phyloP scores from a whole-genome alignment of 805 yeast genomes.

The Kluyveromyces lactis region DNA sequence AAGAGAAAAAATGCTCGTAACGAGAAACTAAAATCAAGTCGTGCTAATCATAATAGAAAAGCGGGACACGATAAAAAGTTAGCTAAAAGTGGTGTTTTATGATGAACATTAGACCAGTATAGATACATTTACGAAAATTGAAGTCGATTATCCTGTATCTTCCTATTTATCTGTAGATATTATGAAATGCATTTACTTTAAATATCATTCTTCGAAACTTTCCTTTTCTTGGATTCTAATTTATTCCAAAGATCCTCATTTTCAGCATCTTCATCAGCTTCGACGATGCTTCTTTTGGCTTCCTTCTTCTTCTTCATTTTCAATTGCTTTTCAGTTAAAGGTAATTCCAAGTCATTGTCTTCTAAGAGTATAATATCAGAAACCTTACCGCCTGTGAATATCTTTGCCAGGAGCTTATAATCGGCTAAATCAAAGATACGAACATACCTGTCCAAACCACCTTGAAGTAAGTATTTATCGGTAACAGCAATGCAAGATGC shows the following conservation, averaged over 20 bases:
- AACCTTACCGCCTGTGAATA: constrained; percentile 68
- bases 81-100: neutral
- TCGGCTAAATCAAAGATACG: constrained; percentile 61
- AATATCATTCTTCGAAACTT: constrained; percentile 2
- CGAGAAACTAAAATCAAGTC: constrained; percentile 46
- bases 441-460: constrained; percentile 82
- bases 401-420: constrained; percentile 55
- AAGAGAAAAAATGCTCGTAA: constrained; percentile 37
- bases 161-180: neutral
- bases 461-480: constrained; percentile 51
- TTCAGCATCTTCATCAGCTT: constrained; percentile 24
- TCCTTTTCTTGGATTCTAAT: constrained; percentile 17
- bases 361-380: constrained; percentile 17
- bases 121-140: no score
- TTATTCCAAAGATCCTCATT: constrained; percentile 29
- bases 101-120: no score
- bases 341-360: constrained; percentile 32
- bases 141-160: no score
- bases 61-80: constrained; percentile 49
- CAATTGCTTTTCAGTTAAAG: constrained; percentile 17
- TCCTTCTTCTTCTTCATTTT: constrained; percentile 27
- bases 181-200: neutral
- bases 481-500: constrained; percentile 18
- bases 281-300: constrained; percentile 33
- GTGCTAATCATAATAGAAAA: constrained; percentile 61